These are phyloP conservation scores for Phytophthora citricola DNA, from an alignment of 352 stramenopile species.

Conservation along the genomic window DNA sequence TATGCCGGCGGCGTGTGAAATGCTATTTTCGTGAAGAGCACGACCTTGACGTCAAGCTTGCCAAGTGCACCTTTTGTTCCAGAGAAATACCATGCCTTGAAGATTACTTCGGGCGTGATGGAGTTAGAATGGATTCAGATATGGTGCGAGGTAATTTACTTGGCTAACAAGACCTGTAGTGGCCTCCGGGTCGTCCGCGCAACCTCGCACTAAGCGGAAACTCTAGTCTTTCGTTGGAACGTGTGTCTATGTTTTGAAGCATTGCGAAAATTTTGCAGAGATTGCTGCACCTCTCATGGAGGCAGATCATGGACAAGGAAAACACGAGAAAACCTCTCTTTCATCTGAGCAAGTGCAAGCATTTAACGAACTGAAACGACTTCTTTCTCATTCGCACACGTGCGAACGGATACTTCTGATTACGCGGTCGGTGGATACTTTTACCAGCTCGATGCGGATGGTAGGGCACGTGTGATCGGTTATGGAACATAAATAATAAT, in stretches of 20 bases:
- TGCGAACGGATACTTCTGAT: slow-evolving; percentile 1
- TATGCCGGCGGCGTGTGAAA: background rate
- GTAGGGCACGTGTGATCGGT: background rate
- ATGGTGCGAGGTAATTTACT: background rate
- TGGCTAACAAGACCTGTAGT: background rate
- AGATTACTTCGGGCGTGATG: slow-evolving; percentile 22
- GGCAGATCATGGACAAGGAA: background rate
- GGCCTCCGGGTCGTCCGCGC: background rate
- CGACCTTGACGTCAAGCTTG: background rate
- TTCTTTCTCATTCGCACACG: background rate
- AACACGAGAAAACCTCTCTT: background rate
- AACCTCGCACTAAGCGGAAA: no score
- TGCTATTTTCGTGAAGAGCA: slow-evolving; percentile 2
- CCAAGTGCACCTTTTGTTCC: background rate
- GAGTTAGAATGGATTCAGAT: slow-evolving; percentile 15
- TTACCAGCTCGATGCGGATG: slow-evolving; percentile 2
- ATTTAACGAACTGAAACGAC: background rate
- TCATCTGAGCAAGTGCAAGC: background rate
- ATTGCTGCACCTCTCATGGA: slow-evolving; percentile 3
- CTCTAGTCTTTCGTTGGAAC: no score
- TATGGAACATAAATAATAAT: background rate
- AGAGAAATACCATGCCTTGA: slow-evolving; percentile 12
- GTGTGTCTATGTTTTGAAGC: slow-evolving; percentile 20
- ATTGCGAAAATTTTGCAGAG: slow-evolving; percentile 1
- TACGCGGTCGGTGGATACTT: slow-evolving; percentile 14